A percentile compares a stretch with the other conserved stretches of the same genome.
Evolutionary conservation across 306 rosid genomes (phyloP).

Genomic region (Trifolium fragiferum): DNA sequence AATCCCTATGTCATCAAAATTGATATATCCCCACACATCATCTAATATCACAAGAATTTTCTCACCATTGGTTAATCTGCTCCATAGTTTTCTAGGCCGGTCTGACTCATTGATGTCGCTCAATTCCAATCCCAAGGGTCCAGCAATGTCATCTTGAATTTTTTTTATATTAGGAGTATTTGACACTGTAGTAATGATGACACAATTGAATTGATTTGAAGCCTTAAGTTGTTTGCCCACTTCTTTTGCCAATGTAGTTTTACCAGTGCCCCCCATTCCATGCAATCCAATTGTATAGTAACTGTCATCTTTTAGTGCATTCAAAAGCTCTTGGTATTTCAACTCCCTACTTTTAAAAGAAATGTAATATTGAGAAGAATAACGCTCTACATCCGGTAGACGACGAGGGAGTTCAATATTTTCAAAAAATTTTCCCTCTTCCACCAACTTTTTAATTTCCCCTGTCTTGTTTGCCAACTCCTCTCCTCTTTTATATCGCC

Average conservation of each 20-base stretch:
- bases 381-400: slow-evolving; percentile 2
- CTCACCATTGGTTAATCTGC: neutral
- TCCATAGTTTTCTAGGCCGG: neutral
- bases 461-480: neutral
- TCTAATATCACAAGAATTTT: slow-evolving; percentile 39
- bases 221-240: neutral
- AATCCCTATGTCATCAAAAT: slow-evolving; percentile 22
- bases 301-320: slow-evolving; percentile 3
- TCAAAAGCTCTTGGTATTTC: neutral
- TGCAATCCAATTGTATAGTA: slow-evolving; percentile 16
- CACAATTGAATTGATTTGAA: neutral
- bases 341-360: neutral
- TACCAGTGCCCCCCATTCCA: slow-evolving; percentile 38
- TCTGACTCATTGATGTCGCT: neutral
- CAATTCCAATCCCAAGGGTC: neutral
- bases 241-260: slow-evolving; percentile 31
- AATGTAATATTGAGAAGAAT: slow-evolving; percentile 2
- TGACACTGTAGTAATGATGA: slow-evolving; percentile 1
- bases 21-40: slow-evolving; percentile 29
- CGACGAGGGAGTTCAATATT: neutral
- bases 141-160: slow-evolving; percentile 39
- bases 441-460: neutral
- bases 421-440: neutral
- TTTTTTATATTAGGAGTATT: neutral
- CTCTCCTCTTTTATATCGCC: neutral